Evolutionary conservation across 2,329 filamentous ascomycete genomes (phyloP), one percentile per base, ranked within the genome.

Genomic region (Dactylellina haptotyla): DNA sequence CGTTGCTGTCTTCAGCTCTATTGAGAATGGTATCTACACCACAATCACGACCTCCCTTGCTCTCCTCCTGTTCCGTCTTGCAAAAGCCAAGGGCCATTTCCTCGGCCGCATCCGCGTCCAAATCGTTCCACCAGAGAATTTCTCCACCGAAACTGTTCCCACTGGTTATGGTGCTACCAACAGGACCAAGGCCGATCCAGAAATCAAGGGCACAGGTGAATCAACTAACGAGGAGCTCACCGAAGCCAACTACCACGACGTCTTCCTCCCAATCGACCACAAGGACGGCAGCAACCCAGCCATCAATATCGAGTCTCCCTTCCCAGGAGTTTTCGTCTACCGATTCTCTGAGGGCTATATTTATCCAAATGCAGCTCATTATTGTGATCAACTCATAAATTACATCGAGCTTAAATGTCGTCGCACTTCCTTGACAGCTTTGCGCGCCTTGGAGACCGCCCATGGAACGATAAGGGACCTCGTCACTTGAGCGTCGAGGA

Each of bases 251-350:
- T 83, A 83, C 25, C 88, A 94, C 46, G 93, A 92, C 76, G 87
- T 97, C 28, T 99, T 95, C 84, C 82, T 98, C 18, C 95, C 95
- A 0, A 84, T 97, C 69, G 88, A 91, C 77, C 92, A 96, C 80
- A 84, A 85, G n/a, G 94, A 98, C 79, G 94, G 94, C 28, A 93
- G 92, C 0, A 98, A 98, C 80, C 94, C 94, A 0, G 85, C 89
- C 25, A 85, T 98, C 50, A 85, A 90, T 9, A 84, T 96, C n/a
- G 85, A 91, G 75, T 87, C 87, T 62, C 93, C 95, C 0, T 92
- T 95, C 78, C 94, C 94, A 0, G 95, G 95, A 58, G 86, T 99
- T 76, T 96, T 98, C 82, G 96, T 98, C 79, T 98, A 96, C 83
- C 89, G 94, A 46, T 97, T 97, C 81, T 88, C 90, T 0, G 94